Conservation (phyloP, 2,329 filamentous ascomycete genomes). For the Xenosphaeropsis pyriputrescens region DNA sequence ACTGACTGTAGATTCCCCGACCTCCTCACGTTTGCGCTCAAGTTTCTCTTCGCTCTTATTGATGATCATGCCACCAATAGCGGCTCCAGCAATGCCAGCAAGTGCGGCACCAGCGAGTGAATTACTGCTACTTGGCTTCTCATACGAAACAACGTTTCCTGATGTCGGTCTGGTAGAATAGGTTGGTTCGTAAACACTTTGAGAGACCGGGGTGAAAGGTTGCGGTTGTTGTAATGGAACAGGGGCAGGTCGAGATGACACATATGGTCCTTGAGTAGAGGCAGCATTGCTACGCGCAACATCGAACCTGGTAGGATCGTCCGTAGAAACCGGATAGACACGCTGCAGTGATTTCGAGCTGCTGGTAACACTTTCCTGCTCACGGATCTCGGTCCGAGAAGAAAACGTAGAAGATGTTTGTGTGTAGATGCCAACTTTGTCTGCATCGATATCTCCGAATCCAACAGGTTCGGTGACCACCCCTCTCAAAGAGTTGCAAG, state of each 20-base stretch:
- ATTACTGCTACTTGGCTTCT: constrained; percentile 16
- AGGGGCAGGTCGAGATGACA: constrained; percentile 34
- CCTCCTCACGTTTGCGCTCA: not conserved
- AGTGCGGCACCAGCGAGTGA: constrained; percentile 29
- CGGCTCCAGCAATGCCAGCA: constrained; percentile 31
- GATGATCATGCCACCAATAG: constrained; percentile 29
- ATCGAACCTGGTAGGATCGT: constrained; percentile 49
- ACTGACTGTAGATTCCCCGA: too few species aligned
- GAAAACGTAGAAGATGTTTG: constrained; percentile 1
- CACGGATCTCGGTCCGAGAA: not conserved
- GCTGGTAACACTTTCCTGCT: constrained; percentile 22
- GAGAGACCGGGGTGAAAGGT: constrained; percentile 59
- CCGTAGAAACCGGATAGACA: constrained; percentile 51
- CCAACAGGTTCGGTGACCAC: constrained; percentile 40
- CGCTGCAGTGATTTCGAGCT: constrained; percentile 34
- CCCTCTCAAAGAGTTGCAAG: constrained; percentile 43
- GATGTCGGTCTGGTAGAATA: constrained; percentile 16
- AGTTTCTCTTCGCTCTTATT: constrained; percentile 1
- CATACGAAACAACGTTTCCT: constrained; percentile 8
- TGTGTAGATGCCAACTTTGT: constrained; percentile 1
- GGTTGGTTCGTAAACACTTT: constrained; percentile 45
- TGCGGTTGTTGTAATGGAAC: constrained; percentile 76
- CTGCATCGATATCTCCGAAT: constrained; percentile 26
- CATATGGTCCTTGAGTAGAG: constrained; percentile 24
- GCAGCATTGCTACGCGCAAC: constrained; percentile 31